Base-by-base conservation (phyloP, 1,284 basidiomycete genomes). In the Athelia psychrophila region DNA sequence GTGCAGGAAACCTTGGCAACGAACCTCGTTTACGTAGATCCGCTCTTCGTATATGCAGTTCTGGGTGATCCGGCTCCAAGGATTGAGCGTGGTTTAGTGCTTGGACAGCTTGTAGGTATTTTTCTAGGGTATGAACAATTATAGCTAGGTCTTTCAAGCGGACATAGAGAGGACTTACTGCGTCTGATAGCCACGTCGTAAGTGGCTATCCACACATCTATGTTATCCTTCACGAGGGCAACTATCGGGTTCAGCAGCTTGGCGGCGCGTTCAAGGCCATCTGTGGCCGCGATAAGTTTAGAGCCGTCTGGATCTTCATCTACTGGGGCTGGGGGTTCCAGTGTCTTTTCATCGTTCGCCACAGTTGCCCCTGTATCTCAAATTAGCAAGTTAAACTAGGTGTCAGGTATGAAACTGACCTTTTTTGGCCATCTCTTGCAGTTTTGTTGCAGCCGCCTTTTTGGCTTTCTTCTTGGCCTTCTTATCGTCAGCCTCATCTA, bases 301-400 rank as follows among this genome's bases (percentile, higher is more conserved):
- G 80, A 63, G 23, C 95, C 95, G 20, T 88, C 84, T 0, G 91
- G 91, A 66, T 98, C 95, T 1, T 92, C 86, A 61, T 97, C 94
- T 64, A 83, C 88, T 9, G 75, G 61, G 1, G 78, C 64, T 3
- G 71, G 69, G 1, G 75, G 73, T 32, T 91, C 83, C 20, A 88
- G 79, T 44, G 93, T 92, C 69, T 91, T 93, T 62, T 91, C 88
- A 54, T 87, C 83, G 49, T 79, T 79, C 1, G 78, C 61, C 16
- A 77, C 60, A 1, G 70, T 67, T 54, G 72, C 61, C 45, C 60
- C 65, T 47, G 69, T 55, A 24, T 49, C 51, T 50, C 53, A 35
- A 22, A 27, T 16, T 30, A 51, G 30, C 51, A 3, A 52, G 38
- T 46, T 22, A 16, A 35, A 12, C 44, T 24, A 38, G 19, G 4